phyloP scores from a whole-genome alignment of 1,284 basidiomycete genomes.

The Boletus albobrunnescens region DNA sequence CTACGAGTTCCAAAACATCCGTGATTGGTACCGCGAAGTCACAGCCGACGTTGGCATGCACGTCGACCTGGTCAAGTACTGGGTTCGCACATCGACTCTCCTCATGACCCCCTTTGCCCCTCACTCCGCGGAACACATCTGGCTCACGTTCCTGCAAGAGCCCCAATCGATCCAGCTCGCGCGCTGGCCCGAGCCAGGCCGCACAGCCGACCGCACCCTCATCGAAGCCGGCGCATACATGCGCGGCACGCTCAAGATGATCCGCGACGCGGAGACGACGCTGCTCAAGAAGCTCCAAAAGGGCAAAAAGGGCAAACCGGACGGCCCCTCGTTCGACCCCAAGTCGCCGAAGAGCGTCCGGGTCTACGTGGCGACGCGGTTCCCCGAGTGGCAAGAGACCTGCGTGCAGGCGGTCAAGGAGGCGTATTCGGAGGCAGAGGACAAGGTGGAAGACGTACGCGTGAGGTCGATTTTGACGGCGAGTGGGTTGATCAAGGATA shows the following conservation, averaged over 20 bases:
- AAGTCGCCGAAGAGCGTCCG: constrained; percentile 82
- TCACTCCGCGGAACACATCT: constrained; percentile 94
- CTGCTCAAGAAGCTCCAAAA: constrained; percentile 76
- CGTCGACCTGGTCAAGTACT: constrained; percentile 69
- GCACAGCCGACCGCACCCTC: constrained; percentile 54
- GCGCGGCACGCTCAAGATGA: constrained; percentile 80
- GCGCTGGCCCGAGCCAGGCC: constrained; percentile 67
- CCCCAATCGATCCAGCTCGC: constrained; percentile 79
- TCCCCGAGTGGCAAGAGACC: constrained; percentile 91
- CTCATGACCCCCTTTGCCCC: constrained; percentile 89
- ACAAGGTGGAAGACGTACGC: constrained; percentile 81
- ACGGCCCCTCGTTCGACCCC: constrained; percentile 63
- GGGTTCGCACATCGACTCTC: constrained; percentile 80
- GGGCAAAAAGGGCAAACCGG: constrained; percentile 48
- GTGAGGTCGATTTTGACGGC: constrained; percentile 68
- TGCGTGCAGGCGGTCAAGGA: constrained; percentile 77
- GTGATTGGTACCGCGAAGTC: constrained; percentile 97
- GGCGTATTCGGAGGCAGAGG: constrained; percentile 57
- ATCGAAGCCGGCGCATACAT: constrained; percentile 82
- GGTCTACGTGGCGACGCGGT: constrained; percentile 86
- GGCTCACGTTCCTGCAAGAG: constrained; percentile 72
- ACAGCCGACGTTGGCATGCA: constrained; percentile 91
- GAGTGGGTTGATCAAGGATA: constrained; percentile 91
- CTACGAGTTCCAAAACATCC: constrained; percentile 89
- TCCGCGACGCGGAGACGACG: constrained; percentile 84